Evolutionary conservation across 305 asterid genomes (phyloP).

Genomic region (Withania somnifera): DNA sequence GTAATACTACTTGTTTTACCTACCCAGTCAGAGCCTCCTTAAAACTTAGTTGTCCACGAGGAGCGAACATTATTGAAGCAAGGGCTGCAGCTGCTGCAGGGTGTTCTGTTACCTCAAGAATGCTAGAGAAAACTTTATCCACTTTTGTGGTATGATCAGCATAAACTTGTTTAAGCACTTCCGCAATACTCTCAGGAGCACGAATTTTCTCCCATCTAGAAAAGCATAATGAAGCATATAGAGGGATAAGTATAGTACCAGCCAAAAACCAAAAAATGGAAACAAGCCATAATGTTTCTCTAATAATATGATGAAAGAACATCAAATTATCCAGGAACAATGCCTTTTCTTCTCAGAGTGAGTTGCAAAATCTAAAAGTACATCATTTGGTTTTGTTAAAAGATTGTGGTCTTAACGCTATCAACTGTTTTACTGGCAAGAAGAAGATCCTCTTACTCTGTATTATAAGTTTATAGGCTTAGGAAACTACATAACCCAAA

Average conservation of each 20-base stretch:
- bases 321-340: not conserved
- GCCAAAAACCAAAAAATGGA: not conserved
- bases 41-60: constrained; percentile 54
- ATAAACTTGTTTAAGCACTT: constrained; percentile 72
- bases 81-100: constrained; percentile 94
- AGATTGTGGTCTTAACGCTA: not conserved
- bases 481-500: not conserved
- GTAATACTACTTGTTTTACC: not conserved
- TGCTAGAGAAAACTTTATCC: constrained; percentile 61
- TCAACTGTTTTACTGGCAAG: not conserved
- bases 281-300: not conserved
- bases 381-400: not conserved
- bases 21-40: constrained; percentile 63
- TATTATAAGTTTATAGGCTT: not conserved
- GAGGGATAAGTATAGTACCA: not conserved
- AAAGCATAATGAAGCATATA: not conserved
- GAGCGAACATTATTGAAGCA: constrained; percentile 86
- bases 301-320: not conserved
- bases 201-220: constrained; percentile 90
- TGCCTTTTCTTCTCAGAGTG: not conserved
- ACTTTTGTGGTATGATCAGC: constrained; percentile 68
- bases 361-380: not conserved
- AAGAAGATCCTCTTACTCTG: not conserved
- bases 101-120: constrained; percentile 63
- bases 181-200: constrained; percentile 71